Evolutionary conservation across 164 flowering plant species (phyloP), one percentile per base, ranked within the genome.

Genomic region (Echeveria elegans): DNA sequence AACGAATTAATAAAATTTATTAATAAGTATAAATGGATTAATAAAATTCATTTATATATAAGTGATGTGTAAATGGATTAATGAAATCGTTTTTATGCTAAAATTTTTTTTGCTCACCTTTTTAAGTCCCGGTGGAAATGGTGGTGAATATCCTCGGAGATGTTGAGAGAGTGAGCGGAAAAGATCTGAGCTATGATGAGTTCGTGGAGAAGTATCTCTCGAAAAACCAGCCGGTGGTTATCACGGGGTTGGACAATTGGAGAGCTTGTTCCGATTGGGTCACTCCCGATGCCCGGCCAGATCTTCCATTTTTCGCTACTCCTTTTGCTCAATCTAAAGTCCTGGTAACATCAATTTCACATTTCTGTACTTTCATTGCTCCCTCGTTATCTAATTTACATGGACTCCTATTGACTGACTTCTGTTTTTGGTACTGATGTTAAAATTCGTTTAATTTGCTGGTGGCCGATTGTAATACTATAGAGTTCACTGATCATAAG

Each of bases 171-270:
- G 77, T 91, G 59, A 79, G 85, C 68, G 95, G 91, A 12, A 82
- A 76, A 59, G 83, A 83, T 63, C 66, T 91, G 69, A 82, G 77
- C 65, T 94, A 91, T 75, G 66, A 60, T 24, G 87, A 88, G 21
- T 94, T 94, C 60, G 92, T 69, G 38, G 78, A 83, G 61, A 82
- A 69, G 24, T 89, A 77, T 76, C 66, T 91, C 26, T 66, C 66
- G 69, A 82, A 80, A 70, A 89, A 91, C 69, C 75, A 80, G 41
- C 99, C 99, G 16, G 93, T 89, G 36, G 80, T 91, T 64, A 59
- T 94, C 3, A 89, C 95, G 1, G 92, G 89, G 62, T 70, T 94
- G 92, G 88, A 83, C 67, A 86, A 76, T 69, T 94, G 99, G 97
- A 78, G 77, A 69, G 91, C 97, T 73, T 86, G 88, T 76, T 71